Base-by-base conservation (phyloP, 768 basidiomycete species). In the Galerina sulciceps region DNA sequence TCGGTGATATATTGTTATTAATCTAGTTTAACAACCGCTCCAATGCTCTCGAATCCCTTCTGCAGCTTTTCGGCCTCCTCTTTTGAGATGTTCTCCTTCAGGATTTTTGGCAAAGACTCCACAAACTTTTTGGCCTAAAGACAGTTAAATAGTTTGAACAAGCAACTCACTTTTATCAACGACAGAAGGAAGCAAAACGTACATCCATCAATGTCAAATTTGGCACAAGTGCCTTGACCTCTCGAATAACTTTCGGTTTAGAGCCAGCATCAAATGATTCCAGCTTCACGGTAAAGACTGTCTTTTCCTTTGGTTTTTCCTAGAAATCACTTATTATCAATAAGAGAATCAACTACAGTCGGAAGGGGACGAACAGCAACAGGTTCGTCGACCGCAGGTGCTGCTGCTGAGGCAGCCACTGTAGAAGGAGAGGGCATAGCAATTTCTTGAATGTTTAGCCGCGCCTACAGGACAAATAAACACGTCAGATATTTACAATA, bases 251-350 rank as follows among this genome's bases (percentile, higher is more conserved):
- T 80, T 99, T 99, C 26, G 97, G 91, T 75, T 99, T 99, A 52
- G 92, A 81, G 10, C 85, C 81, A 2, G 94, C 86, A 61, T 97
- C 96, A 69, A 99, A 97, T 46, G 94, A 94, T 71, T 96, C 94
- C 41, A 99, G 84, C 75, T 87, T 94, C 70, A 98, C 91, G 67
- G 89, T 96, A 79, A 99, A 99, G 35, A 96, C 83, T 15, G 95
- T 97, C 87, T 99, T 99, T 80, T 98, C 97, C 79, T 97, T 98
- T 48, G 95, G 95, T 70, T 96, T 97, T 74, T 94, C 94, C 89
- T 94, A 61, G 37, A 67, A 18, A 37, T 1, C 52, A 31, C 2
- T 11, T 63, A 14, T 47, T 36, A 18, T 44, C 49, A 11, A 26
- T 34, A 26, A 52, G 23, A 50, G 38, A 20, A 43, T 10, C 15